phyloP scores from a whole-genome alignment of 495 filamentous ascomycete genomes.

The Cercophora newfieldiana region DNA sequence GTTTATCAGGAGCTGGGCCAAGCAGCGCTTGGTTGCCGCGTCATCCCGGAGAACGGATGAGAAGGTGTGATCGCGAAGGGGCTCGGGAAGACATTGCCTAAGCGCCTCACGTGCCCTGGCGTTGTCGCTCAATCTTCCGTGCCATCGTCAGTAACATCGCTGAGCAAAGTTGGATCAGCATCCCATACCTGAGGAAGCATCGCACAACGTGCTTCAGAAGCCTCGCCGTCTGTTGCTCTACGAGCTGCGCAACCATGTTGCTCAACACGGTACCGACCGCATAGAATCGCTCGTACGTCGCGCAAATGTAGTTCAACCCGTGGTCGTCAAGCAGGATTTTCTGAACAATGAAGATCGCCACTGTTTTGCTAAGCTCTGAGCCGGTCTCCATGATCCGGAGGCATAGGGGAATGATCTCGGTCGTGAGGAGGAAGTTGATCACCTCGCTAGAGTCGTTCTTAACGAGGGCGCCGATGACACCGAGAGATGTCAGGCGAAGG shows the following conservation, averaged over 20 bases:
- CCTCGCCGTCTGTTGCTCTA: slow-evolving; percentile 95
- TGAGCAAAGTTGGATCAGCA: not conserved
- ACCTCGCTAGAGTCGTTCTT: slow-evolving; percentile 99
- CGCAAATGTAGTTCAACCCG: slow-evolving; percentile 97
- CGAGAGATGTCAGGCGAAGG: slow-evolving; percentile 93
- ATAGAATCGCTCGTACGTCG: slow-evolving; percentile 99
- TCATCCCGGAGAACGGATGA: slow-evolving; percentile 95
- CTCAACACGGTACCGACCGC: slow-evolving; percentile 96
- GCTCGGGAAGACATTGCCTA: slow-evolving; percentile 94
- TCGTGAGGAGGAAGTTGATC: slow-evolving; percentile 98
- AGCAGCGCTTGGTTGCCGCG: slow-evolving; percentile 95
- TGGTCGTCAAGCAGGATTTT: slow-evolving; percentile 98
- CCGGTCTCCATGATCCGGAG: slow-evolving; percentile 99
- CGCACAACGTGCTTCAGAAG: slow-evolving; percentile 97
- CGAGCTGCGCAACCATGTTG: slow-evolving; percentile 97
- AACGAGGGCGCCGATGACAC: slow-evolving; percentile 94
- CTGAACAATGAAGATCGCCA: slow-evolving; percentile 99
- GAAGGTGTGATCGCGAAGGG: slow-evolving; percentile 94
- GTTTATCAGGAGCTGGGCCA: slow-evolving; percentile 95
- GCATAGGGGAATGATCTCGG: slow-evolving; percentile 97
- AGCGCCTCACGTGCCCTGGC: slow-evolving; percentile 93
- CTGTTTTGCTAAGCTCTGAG: slow-evolving; percentile 97
- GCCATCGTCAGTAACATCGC: not conserved
- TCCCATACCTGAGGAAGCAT: slow-evolving; percentile 85
- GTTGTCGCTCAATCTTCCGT: slow-evolving; percentile 85